phyloP scores from a whole-genome alignment of 306 rosid genomes.

The Macrotyloma uniflorum region DNA sequence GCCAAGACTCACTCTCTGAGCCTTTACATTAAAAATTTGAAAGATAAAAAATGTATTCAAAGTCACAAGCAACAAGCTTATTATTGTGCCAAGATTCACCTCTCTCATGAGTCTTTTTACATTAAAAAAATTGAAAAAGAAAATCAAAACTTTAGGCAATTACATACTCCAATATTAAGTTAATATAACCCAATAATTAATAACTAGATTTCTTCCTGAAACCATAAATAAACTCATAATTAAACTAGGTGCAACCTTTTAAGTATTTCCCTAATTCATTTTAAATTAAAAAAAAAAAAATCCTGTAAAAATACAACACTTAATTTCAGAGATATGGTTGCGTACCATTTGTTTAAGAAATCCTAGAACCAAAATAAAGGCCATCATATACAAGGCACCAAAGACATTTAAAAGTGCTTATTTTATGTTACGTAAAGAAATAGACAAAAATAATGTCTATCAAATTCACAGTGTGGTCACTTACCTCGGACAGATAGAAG shows the following conservation, averaged over 20 bases:
- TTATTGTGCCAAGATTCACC: background rate
- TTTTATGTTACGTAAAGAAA: background rate
- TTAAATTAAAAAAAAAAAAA: background rate
- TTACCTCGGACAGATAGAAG: slow-evolving; percentile 91
- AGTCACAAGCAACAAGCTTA: background rate
- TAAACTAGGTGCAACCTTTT: background rate
- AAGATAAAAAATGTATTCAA: background rate
- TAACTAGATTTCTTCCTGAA: background rate
- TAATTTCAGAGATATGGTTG: slow-evolving; percentile 13
- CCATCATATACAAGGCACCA: background rate
- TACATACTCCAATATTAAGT: background rate
- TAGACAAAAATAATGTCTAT: background rate
- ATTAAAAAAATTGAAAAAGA: background rate
- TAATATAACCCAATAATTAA: background rate
- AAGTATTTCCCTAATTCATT: slow-evolving; percentile 7
- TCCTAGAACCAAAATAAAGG: slow-evolving; percentile 26
- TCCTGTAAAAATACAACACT: background rate
- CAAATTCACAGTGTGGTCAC: slow-evolving; percentile 29
- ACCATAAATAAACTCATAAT: slow-evolving; percentile 15
- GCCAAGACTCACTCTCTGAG: background rate
- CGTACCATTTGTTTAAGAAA: slow-evolving; percentile 26
- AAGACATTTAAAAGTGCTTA: slow-evolving; percentile 6
- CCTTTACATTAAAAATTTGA: background rate
- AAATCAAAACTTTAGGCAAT: background rate
- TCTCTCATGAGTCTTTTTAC: background rate